phyloP scores from a whole-genome alignment of 2,329 filamentous ascomycete genomes.

The Corniculantispora saksenae region DNA sequence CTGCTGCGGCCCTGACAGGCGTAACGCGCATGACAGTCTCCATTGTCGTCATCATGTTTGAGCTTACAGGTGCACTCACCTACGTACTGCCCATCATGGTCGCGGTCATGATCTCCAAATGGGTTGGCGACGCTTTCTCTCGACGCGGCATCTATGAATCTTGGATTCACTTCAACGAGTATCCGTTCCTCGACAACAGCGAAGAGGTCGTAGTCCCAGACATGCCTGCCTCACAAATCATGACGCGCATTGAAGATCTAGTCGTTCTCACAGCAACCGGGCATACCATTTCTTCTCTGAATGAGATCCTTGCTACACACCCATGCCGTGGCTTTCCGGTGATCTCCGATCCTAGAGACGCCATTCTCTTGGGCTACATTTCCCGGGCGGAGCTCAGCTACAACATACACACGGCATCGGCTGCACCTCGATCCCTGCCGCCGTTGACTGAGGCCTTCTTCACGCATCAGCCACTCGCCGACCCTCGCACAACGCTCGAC shows the following conservation, averaged over 20 bases:
- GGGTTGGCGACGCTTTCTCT: slow-evolving; percentile 94
- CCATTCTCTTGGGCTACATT: slow-evolving; percentile 87
- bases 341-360: slow-evolving; percentile 73
- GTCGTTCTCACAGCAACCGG: slow-evolving; percentile 83
- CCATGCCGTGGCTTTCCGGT: slow-evolving; percentile 91
- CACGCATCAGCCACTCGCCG: slow-evolving; percentile 76
- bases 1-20: slow-evolving; percentile 89
- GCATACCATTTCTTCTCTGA: slow-evolving; percentile 79
- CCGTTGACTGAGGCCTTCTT: slow-evolving; percentile 81
- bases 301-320: slow-evolving; percentile 69
- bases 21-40: slow-evolving; percentile 96
- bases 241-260: slow-evolving; percentile 90
- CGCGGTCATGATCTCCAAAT: slow-evolving; percentile 96
- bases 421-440: slow-evolving; percentile 61
- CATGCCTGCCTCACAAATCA: slow-evolving; percentile 81
- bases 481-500: slow-evolving; percentile 77
- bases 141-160: slow-evolving; percentile 94
- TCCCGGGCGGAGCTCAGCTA: slow-evolving; percentile 86
- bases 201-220: slow-evolving; percentile 81
- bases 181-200: slow-evolving; percentile 91
- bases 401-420: slow-evolving; percentile 61
- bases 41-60: slow-evolving; percentile 99
- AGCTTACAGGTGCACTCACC: slow-evolving; percentile 91
- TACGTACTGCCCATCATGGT: slow-evolving; percentile 99
- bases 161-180: slow-evolving; percentile 96